Evolutionary conservation across 169 alveolate genomes (phyloP).

Genomic region (Plasmodium blacklocki): DNA sequence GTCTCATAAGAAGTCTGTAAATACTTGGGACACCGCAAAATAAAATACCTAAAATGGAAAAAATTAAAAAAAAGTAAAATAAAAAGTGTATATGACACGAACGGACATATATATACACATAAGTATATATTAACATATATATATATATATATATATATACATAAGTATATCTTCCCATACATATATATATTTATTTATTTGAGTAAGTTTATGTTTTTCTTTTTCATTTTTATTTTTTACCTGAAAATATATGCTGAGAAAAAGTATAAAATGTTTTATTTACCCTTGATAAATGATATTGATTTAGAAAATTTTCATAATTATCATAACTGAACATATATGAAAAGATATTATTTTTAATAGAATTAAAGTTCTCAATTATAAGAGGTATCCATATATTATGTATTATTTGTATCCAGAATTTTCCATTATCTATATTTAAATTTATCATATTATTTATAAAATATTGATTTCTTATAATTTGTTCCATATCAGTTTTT

Average conservation of each 20-base stretch:
- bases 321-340: slow-evolving; percentile 40
- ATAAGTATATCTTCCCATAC: too few relatives aligned
- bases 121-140: too few relatives aligned
- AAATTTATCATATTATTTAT: slow-evolving; percentile 73
- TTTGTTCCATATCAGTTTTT: slow-evolving; percentile 62
- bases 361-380: slow-evolving; percentile 26
- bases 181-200: too few relatives aligned
- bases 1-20: slow-evolving; percentile 65
- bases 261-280: slow-evolving; percentile 51
- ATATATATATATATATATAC: too few relatives aligned
- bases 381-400: slow-evolving; percentile 72
- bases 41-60: slow-evolving; percentile 15
- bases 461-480: slow-evolving; percentile 55
- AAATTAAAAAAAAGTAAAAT: not conserved
- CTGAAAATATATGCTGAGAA: slow-evolving; percentile 63
- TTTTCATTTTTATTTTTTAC: not conserved
- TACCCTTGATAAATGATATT: slow-evolving; percentile 16
- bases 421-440: slow-evolving; percentile 68
- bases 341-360: slow-evolving; percentile 26
- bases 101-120: too few relatives aligned
- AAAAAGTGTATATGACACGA: not conserved
- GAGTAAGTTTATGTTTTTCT: too few relatives aligned
- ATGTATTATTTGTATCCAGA: slow-evolving; percentile 70
- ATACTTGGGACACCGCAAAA: slow-evolving; percentile 74
- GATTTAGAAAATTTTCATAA: slow-evolving; percentile 35